Conservation (phyloP, 129 eudicot species). For the Centella asiatica region DNA sequence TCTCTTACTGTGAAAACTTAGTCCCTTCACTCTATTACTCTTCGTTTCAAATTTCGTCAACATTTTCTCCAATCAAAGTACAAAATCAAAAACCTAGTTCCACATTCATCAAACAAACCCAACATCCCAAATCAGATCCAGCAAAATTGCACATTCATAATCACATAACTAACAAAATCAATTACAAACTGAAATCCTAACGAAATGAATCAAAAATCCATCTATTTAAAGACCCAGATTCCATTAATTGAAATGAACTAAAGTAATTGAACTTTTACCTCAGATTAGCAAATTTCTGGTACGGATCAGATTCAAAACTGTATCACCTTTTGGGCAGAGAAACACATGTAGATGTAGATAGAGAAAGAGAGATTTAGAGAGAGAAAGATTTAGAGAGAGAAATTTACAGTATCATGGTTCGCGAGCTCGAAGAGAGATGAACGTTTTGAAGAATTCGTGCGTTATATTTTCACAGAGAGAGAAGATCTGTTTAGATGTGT, state of each 20-base stretch:
- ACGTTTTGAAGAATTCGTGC: neutral
- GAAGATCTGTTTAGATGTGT: no score
- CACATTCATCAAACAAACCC: neutral
- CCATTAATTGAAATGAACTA: neutral
- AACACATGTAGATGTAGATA: neutral
- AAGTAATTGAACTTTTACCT: neutral
- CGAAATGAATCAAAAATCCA: neutral
- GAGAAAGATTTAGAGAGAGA: neutral
- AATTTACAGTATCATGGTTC: neutral
- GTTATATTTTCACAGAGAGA: neutral
- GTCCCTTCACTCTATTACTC: constrained; percentile 63
- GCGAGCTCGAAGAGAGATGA: neutral
- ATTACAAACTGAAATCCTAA: neutral
- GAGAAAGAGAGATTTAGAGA: no score
- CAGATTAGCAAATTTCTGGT: neutral
- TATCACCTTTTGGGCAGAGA: neutral
- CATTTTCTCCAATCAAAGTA: constrained; percentile 17
- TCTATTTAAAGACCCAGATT: neutral
- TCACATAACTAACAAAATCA: neutral
- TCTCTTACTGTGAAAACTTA: constrained; percentile 60
- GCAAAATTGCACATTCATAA: neutral
- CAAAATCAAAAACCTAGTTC: neutral
- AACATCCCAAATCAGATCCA: neutral
- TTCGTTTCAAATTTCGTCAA: constrained; percentile 65
- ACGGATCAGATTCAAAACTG: neutral